A percentile compares a stretch with the other conserved stretches of the same genome.
Conservation (phyloP, 441 rosid species). For the Aleurites moluccanus region DNA sequence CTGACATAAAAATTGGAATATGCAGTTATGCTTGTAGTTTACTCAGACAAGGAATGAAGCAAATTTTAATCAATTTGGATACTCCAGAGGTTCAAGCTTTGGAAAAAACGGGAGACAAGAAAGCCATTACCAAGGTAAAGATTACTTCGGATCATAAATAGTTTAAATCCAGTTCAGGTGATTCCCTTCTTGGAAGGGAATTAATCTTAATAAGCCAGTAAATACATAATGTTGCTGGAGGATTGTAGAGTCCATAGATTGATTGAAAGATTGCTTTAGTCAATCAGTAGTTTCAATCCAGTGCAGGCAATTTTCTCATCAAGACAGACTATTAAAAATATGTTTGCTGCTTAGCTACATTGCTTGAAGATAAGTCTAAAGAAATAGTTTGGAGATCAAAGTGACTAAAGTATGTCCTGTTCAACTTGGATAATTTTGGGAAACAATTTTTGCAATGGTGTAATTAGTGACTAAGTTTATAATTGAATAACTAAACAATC, state of each 20-base stretch:
- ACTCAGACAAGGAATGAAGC: slow-evolving; percentile 95
- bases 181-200: slow-evolving; percentile 10
- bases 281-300: neutral
- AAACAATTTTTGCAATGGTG: neutral
- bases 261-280: neutral
- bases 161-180: neutral
- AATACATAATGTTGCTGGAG: neutral
- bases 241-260: neutral
- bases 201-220: neutral
- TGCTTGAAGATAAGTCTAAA: neutral
- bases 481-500: neutral
- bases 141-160: neutral
- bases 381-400: neutral
- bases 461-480: neutral
- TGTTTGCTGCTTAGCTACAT: neutral
- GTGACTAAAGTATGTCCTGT: neutral
- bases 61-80: slow-evolving; percentile 74
- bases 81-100: slow-evolving; percentile 57
- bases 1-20: slow-evolving; percentile 31
- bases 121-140: slow-evolving; percentile 56
- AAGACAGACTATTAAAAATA: neutral
- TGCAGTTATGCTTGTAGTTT: slow-evolving; percentile 93
- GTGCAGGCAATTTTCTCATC: neutral
- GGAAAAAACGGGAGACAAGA: slow-evolving; percentile 68
- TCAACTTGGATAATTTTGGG: neutral